Conservation (phyloP, 345 rosid genomes). For the Dovyalis caffra region DNA sequence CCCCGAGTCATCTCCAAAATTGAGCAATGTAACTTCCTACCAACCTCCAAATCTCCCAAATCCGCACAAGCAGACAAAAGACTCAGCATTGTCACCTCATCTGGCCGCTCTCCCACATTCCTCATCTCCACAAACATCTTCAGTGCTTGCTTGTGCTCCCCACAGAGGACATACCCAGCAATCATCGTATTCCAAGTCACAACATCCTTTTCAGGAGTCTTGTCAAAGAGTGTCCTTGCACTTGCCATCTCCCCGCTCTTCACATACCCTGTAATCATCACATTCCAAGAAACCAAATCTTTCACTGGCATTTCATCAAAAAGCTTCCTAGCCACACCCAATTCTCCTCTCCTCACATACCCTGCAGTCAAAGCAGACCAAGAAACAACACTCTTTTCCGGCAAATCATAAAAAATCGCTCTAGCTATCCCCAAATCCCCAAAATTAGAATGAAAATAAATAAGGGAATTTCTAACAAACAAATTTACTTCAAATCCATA, state of each 20-base stretch:
- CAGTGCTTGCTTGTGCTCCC: slow-evolving; percentile 41
- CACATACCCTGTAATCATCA: slow-evolving; percentile 53
- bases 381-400: slow-evolving; percentile 55
- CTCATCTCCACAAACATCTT: slow-evolving; percentile 72
- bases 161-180: slow-evolving; percentile 49
- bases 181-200: slow-evolving; percentile 81
- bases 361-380: slow-evolving; percentile 84
- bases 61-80: slow-evolving; percentile 65
- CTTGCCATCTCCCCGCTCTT: slow-evolving; percentile 52
- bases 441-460: slow-evolving; percentile 61
- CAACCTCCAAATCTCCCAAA: slow-evolving; percentile 57
- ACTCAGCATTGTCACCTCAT: slow-evolving; percentile 61
- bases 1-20: slow-evolving; percentile 37
- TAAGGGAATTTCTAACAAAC: slow-evolving; percentile 59
- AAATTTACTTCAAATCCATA: slow-evolving; percentile 49
- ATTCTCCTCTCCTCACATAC: slow-evolving; percentile 65
- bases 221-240: slow-evolving; percentile 60
- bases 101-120: slow-evolving; percentile 54
- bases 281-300: slow-evolving; percentile 76
- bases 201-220: slow-evolving; percentile 54
- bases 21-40: slow-evolving; percentile 48
- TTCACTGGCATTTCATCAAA: slow-evolving; percentile 65
- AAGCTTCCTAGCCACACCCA: slow-evolving; percentile 45
- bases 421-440: slow-evolving; percentile 58
- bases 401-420: slow-evolving; percentile 47